These are phyloP conservation scores for Musa balbisiana DNA, from an alignment of 202 grass and related monocot species.

Conservation along the genomic window DNA sequence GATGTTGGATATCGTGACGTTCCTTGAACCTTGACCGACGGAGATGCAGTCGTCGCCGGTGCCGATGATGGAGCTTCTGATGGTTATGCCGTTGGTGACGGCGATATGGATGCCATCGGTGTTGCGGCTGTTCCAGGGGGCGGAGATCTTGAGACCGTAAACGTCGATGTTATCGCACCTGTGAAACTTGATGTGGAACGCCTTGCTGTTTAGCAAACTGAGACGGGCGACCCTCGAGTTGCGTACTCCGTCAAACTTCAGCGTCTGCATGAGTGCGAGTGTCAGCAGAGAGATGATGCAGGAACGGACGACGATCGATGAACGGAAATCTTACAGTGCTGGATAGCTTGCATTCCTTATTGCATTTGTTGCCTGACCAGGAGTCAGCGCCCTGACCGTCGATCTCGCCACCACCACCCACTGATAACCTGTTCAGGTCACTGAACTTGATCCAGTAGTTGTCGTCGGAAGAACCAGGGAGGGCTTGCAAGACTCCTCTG, in stretches of 20 bases:
- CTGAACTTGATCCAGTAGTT: conserved; percentile 41
- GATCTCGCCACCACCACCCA: conserved; percentile 47
- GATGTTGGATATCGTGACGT: conserved; percentile 15
- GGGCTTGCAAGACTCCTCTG: too few relatives aligned
- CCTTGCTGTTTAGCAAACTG: conserved; percentile 28
- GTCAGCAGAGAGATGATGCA: not conserved
- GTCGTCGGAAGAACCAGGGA: too few relatives aligned
- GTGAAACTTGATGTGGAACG: conserved; percentile 63
- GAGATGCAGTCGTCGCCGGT: conserved; percentile 68
- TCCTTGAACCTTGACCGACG: conserved; percentile 35
- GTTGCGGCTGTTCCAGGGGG: conserved; percentile 46
- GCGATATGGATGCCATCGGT: conserved; percentile 70
- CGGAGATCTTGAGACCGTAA: conserved; percentile 30
- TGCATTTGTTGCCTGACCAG: conserved; percentile 54
- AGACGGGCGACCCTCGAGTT: not conserved
- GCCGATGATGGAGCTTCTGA: conserved; percentile 34
- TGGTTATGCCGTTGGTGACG: conserved; percentile 34
- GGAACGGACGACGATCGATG: not conserved
- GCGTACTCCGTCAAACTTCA: not conserved
- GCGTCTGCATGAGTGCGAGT: not conserved
- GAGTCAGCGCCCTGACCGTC: conserved; percentile 43
- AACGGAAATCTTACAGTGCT: conserved; percentile 4
- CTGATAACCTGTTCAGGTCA: conserved; percentile 34
- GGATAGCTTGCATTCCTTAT: conserved; percentile 34
- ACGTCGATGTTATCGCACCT: conserved; percentile 30